A percentile compares a stretch with the other conserved stretches of the same genome.
Evolutionary conservation across 148 eudicot genomes (phyloP).

Genomic region (Nepenthes mirabilis): DNA sequence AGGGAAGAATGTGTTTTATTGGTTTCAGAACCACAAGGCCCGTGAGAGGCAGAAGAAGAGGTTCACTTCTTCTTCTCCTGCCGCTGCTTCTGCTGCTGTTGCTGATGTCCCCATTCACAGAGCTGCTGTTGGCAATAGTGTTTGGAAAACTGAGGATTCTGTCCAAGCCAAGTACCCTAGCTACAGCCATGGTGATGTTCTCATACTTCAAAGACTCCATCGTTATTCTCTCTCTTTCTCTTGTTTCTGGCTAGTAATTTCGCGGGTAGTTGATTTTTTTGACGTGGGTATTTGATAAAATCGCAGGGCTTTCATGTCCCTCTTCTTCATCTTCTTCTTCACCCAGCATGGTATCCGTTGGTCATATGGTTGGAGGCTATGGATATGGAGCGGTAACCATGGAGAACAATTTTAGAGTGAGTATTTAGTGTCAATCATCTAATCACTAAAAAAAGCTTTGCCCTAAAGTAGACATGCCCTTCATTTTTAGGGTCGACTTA

Average conservation of each 20-base stretch:
- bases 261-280: no score
- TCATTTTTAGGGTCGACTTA: background rate
- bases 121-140: background rate
- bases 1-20: conserved; percentile 93
- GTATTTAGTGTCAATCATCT: background rate
- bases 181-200: conserved; percentile 11
- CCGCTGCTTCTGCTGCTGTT: conserved; percentile 2
- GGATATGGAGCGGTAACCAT: conserved; percentile 69
- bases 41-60: conserved; percentile 95
- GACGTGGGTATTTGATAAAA: no score
- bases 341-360: conserved; percentile 34
- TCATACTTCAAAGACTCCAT: background rate
- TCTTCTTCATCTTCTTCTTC: conserved; percentile 25
- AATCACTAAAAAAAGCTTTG: background rate
- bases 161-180: conserved; percentile 23
- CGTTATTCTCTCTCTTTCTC: background rate
- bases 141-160: conserved; percentile 18
- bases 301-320: conserved; percentile 27
- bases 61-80: conserved; percentile 22
- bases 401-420: conserved; percentile 76
- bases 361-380: conserved; percentile 43
- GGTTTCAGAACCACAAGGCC: conserved; percentile 98
- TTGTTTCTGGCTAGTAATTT: background rate
- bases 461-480: background rate
- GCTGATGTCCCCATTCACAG: background rate